Base-by-base conservation (phyloP, 2,329 filamentous ascomycete genomes). In the Colletotrichum sp. region DNA sequence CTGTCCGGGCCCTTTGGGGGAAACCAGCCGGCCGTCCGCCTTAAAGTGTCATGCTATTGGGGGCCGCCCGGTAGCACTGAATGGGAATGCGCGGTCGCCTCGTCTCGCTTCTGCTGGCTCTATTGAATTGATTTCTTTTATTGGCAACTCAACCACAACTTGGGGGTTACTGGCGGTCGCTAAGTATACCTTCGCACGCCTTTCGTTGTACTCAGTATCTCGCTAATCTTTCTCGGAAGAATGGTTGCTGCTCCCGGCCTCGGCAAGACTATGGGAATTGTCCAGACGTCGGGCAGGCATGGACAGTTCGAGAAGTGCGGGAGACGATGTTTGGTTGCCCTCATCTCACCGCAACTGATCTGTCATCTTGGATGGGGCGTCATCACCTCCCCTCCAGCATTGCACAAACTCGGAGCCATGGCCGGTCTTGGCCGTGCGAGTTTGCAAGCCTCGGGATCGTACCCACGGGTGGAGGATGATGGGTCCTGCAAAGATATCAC, bases 341-440 rank as follows among this genome's bases (percentile, higher is more conserved):
- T 73, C 64, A 73, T 73, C 73, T 75, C 73, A 75, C 73, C 73
- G 73, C 64, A 73, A 73, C 63, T 75, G 70, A 75, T 75, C 70
- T 64, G 73, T 73, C 64, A 68, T 39, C 30, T 15, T 30, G 70
- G 43, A 75, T 69, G 63, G 73, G 70, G 59, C 39, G 69, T 34
- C 57, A 52, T 52, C 43, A 52, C 43, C n/a, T 52, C 43, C 43
- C 16, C 59, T 64, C 70, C 52, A 69, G 43, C 34, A 61, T 43
- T 61, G 24, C 52, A 67, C 68, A 60, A 60, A 36, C 60, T 71
- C 59, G 60, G 32, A 57, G 55, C 43, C 52, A 67, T 68, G 63
- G 39, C 63, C 57, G 63, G 57, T 67, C 73, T 72, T 75, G 73
- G 69, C 73, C 55, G 57, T 71, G 63, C 69, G 52, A 75, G 59